These are phyloP conservation scores for Metschnikowia continentalis DNA, from an alignment of 805 yeast species.

Conservation along the genomic window DNA sequence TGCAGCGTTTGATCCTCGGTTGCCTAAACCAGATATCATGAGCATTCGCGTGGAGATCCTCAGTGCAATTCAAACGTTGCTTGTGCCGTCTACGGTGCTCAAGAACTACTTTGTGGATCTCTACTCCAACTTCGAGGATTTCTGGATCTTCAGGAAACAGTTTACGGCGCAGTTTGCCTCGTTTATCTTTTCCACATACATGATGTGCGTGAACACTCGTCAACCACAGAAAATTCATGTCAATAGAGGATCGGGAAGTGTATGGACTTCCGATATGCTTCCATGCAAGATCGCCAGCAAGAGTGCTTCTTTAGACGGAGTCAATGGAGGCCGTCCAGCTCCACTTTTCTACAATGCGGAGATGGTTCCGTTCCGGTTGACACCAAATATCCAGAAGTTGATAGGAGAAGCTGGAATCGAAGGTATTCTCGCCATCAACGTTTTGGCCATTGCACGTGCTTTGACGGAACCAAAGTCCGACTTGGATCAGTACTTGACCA, in stretches of 20 bases:
- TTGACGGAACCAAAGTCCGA: slow-evolving; percentile 90
- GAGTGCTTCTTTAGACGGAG: slow-evolving; percentile 44
- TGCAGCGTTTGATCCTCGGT: slow-evolving; percentile 88
- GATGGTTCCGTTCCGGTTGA: slow-evolving; percentile 91
- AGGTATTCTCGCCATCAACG: slow-evolving; percentile 81
- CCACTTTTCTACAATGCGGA: slow-evolving; percentile 91
- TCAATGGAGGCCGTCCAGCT: slow-evolving; percentile 50
- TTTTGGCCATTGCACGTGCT: slow-evolving; percentile 82
- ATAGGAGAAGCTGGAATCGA: slow-evolving; percentile 94
- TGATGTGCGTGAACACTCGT: slow-evolving; percentile 90
- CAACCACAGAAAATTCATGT: slow-evolving; percentile 92
- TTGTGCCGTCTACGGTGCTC: slow-evolving; percentile 82
- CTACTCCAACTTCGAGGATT: slow-evolving; percentile 81
- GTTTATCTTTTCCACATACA: slow-evolving; percentile 84
- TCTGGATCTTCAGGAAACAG: slow-evolving; percentile 95
- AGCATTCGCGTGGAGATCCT: slow-evolving; percentile 88
- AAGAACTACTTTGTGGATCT: slow-evolving; percentile 68
- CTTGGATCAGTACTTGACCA: slow-evolving; percentile 83
- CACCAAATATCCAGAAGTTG: slow-evolving; percentile 90
- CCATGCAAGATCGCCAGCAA: slow-evolving; percentile 75
- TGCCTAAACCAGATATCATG: slow-evolving; percentile 88
- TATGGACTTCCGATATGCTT: slow-evolving; percentile 92
- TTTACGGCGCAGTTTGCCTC: slow-evolving; percentile 94
- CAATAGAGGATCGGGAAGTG: slow-evolving; percentile 76
- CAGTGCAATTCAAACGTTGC: slow-evolving; percentile 79